Evolutionary conservation across 192 early-diverging fungal genomes (phyloP).

Genomic region (Linnemannia exigua): DNA sequence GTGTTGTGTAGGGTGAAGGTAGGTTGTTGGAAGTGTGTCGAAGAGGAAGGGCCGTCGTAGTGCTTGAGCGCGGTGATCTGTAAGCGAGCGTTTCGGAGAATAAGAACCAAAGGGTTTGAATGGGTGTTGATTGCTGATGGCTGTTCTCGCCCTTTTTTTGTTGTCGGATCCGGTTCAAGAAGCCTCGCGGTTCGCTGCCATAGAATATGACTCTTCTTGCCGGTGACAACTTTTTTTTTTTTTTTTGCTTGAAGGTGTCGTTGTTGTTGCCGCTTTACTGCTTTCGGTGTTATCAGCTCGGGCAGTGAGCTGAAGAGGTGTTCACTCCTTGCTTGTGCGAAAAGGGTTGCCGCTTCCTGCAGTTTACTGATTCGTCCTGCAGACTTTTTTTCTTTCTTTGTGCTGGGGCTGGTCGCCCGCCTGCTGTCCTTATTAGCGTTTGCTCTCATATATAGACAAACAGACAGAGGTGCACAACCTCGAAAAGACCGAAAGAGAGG

Average conservation of each 20-base stretch:
- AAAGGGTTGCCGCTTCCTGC: not conserved
- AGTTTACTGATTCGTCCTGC: not conserved
- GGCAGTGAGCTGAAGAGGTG: not conserved
- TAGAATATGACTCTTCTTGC: constrained; percentile 6
- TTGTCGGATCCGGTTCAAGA: not conserved
- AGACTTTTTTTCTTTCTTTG: not conserved
- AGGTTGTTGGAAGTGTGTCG: not conserved
- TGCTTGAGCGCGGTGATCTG: not conserved
- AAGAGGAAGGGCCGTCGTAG: not conserved
- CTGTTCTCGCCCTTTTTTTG: not conserved
- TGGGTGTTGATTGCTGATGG: not conserved
- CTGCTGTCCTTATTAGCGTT: not conserved
- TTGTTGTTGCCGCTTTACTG: not conserved
- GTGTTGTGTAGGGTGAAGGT: not conserved
- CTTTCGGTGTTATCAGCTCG: not conserved
- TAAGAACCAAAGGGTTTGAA: not conserved
- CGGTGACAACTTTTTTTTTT: not conserved
- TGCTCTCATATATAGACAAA: no score
- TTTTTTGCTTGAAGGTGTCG: not conserved
- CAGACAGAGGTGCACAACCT: no score
- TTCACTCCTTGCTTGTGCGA: not conserved
- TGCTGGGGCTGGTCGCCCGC: not conserved
- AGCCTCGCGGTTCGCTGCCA: not conserved
- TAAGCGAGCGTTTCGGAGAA: not conserved
- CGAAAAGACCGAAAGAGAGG: no score